These are phyloP conservation scores for Isabelozyma heimii DNA, from an alignment of 805 yeast genomes.

Conservation along the genomic window DNA sequence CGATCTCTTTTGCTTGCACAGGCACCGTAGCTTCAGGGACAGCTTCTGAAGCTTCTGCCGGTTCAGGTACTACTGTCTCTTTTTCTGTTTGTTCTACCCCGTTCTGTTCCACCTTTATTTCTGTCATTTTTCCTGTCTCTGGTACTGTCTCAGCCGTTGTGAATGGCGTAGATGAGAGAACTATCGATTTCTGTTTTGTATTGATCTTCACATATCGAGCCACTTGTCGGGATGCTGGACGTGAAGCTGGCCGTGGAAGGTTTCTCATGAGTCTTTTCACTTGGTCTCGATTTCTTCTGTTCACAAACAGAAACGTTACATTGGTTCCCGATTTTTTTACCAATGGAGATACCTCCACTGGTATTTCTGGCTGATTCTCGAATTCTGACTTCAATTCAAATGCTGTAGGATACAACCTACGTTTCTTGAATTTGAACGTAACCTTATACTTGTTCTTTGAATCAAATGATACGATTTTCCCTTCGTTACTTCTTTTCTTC, in stretches of 20 bases:
- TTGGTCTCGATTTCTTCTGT: not conserved
- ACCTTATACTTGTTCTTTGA: slow-evolving; percentile 3
- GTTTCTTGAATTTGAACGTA: slow-evolving; percentile 4
- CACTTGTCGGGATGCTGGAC: slow-evolving; percentile 8
- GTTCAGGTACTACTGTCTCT: not conserved
- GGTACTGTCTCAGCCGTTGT: not conserved
- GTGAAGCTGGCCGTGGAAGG: slow-evolving; percentile 11
- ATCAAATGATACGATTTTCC: slow-evolving; percentile 2
- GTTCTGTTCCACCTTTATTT: not conserved
- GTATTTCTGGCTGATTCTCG: not conserved
- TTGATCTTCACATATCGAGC: slow-evolving; percentile 44
- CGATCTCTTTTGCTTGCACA: not conserved
- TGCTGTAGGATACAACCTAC: not conserved
- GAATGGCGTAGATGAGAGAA: slow-evolving; percentile 44
- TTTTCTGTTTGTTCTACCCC: not conserved
- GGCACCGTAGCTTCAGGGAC: not conserved
- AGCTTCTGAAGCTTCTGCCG: not conserved
- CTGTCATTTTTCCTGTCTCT: not conserved
- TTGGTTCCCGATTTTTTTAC: slow-evolving; percentile 2
- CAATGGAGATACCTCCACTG: not conserved
- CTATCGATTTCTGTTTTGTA: slow-evolving; percentile 28
- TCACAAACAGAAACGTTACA: not conserved
- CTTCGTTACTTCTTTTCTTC: slow-evolving; percentile 1
- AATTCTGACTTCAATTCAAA: not conserved
- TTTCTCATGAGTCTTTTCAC: slow-evolving; percentile 2